Evolutionary conservation across 345 rosid species (phyloP), one percentile per base, ranked within the genome.

Genomic region (Anastatica hierochuntica): DNA sequence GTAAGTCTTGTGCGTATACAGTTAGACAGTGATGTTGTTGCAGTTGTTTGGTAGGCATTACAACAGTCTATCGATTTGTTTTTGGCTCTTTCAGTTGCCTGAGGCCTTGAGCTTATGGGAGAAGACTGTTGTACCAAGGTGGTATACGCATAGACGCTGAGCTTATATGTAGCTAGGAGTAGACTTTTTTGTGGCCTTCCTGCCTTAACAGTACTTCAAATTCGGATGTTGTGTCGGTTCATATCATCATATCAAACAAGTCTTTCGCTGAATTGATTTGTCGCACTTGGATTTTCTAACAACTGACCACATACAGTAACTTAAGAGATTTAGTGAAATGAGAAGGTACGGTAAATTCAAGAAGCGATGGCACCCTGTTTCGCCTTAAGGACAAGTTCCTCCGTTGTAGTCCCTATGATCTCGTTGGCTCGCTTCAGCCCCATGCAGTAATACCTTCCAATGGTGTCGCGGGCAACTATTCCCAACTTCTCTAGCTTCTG

Each of bases 371-470:
- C 30, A 15, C 77, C 86, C 65, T 78, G 84, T 62, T 67, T 81
- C 45, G 88, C 90, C 81, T 77, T 84, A 3, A 83, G 92, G 55
- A 90, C 87, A 34, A 90, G 70, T 74, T 87, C 96, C 77, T 90
- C 95, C 0, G 95, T 87, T 20, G 95, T 90, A 14, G 79, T 80
- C 30, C 96, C 95, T 18, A 87, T 87, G 43, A 81, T 81, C 73
- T 92, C 96, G 17, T 90, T 87, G 8, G 89, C 87, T 30, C 85
- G 83, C 66, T 84, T 90, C 72, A 87, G 66, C 51, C 88, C 82
- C 38, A 82, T 79, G 50, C 87, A 82, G 53, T 55, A 78, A 63
- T 70, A 84, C 58, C 85, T 79, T 46, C 94, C 97, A n/a, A 81
- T 76, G 6, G 79, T 68, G 67, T 90, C 97, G 82, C 79, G 83